A percentile compares a stretch with the other conserved stretches of the same genome.
Evolutionary conservation across 2,329 filamentous ascomycete species (phyloP).

Genomic region (Bipolaris oryzae): DNA sequence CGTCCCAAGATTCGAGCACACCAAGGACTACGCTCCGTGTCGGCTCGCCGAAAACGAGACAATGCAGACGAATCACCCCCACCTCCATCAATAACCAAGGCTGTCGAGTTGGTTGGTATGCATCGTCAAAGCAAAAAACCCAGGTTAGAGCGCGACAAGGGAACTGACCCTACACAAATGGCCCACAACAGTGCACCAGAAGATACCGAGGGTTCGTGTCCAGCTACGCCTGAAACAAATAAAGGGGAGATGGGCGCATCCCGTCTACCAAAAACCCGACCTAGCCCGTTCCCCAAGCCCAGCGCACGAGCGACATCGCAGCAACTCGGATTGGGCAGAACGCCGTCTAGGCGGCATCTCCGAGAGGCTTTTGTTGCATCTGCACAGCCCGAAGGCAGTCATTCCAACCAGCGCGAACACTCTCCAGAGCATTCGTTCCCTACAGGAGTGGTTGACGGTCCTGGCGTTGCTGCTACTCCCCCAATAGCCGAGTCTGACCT

Average conservation of each 20-base stretch:
- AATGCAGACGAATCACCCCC: constrained; percentile 50
- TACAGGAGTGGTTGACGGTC: constrained; percentile 39
- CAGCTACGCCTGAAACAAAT: constrained; percentile 49
- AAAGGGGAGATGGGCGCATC: constrained; percentile 32
- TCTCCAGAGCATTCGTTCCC: constrained; percentile 32
- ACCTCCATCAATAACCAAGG: constrained; percentile 61
- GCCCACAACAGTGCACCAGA: constrained; percentile 38
- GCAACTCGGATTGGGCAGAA: constrained; percentile 17
- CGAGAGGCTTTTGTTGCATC: constrained; percentile 35
- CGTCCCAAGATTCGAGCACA: constrained; percentile 33
- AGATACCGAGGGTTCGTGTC: constrained; percentile 43
- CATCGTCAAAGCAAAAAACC: constrained; percentile 59
- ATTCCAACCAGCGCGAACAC: constrained; percentile 19
- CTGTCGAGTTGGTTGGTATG: constrained; percentile 56
- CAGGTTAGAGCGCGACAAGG: constrained; percentile 41
- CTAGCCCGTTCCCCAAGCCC: constrained; percentile 23
- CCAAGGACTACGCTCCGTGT: constrained; percentile 32
- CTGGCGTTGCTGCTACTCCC: constrained; percentile 72
- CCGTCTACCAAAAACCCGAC: constrained; percentile 26
- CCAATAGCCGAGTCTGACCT: constrained; percentile 75
- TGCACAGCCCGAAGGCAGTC: constrained; percentile 23
- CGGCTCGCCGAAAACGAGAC: constrained; percentile 52
- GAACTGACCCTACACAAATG: constrained; percentile 20
- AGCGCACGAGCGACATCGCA: constrained; percentile 30
- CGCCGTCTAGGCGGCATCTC: constrained; percentile 30